Base-by-base conservation (phyloP, 2,329 filamentous ascomycete genomes). In the Coniochaeta hoffmannii region DNA sequence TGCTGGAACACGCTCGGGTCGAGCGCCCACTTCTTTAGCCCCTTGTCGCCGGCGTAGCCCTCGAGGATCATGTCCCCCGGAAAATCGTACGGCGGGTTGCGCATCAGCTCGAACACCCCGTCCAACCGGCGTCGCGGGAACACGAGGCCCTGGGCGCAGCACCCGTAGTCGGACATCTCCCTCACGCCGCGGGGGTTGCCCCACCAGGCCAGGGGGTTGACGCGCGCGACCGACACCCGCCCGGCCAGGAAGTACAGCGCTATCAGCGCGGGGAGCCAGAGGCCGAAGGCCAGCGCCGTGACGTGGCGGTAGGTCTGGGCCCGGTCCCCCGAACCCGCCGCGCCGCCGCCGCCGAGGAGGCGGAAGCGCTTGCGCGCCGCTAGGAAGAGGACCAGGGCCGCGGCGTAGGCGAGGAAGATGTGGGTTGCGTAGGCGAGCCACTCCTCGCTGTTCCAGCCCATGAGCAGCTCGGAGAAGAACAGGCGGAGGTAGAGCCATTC, bases 401-500 rank as follows among this genome's bases (percentile, higher is more conserved):
- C 53, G 1, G 61, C 58, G 51, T 71, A 71, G 14, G 63, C 57
- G 19, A 64, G 4, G 1, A 64, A 58, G 15, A 70, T 64, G 7
- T 60, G 59, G 49, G 61, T 54, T 2, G 62, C 28, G 38, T 72
- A 71, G 32, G 55, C 59, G 2, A 63, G 61, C 59, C 65, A 65
- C 57, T 71, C 68, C 56, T 72, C 69, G 14, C 61, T 62, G 54
- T 72, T 72, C 70, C 71, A 73, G 5, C 69, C 69, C 63, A 72
- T 68, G 12, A 69, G 63, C 1, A 68, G 59, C 55, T 73, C 70
- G 4, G 69, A 70, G 58, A 72, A 72, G 59, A 73, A 73, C 28
- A 73, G 59, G 1, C 70, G 67, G 1, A 73, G 58, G 55, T 73
- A 73, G 32, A 71, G 55, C 69, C 69, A 71, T 54, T 68, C 64